Conservation (phyloP, 257 asterid genomes). For the Salvia hispanica region DNA sequence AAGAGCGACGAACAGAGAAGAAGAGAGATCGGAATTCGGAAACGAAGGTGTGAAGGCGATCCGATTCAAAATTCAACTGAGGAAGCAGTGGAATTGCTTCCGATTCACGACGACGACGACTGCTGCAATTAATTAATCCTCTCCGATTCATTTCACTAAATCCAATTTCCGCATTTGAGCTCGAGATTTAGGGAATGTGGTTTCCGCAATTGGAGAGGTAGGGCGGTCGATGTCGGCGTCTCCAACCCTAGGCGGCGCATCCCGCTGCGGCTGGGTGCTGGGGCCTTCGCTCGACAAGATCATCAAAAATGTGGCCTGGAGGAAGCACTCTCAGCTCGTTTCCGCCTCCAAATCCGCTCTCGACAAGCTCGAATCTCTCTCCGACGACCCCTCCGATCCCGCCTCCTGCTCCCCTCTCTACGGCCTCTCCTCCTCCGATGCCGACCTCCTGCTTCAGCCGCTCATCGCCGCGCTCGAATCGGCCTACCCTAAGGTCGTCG, state of each 20-base stretch:
- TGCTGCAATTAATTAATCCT: background rate
- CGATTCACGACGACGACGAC: constrained; percentile 18
- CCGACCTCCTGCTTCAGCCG: constrained; percentile 72
- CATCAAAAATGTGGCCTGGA: constrained; percentile 94
- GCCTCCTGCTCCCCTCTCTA: constrained; percentile 80
- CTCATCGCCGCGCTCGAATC: constrained; percentile 76
- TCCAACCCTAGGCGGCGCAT: constrained; percentile 88
- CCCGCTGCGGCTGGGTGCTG: constrained; percentile 91
- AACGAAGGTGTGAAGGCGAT: background rate
- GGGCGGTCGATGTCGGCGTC: constrained; percentile 45
- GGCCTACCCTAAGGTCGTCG: constrained; percentile 83
- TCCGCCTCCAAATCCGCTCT: constrained; percentile 85
- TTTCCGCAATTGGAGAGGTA: constrained; percentile 16
- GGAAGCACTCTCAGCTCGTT: constrained; percentile 92
- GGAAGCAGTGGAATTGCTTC: constrained; percentile 12
- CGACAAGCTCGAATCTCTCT: constrained; percentile 79
- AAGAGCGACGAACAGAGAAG: constrained; percentile 21
- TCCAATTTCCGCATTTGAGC: background rate
- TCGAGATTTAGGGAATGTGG: constrained; percentile 19
- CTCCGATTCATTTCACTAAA: background rate
- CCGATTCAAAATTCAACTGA: constrained; percentile 4
- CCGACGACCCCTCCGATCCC: constrained; percentile 75
- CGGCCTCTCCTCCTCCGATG: constrained; percentile 70
- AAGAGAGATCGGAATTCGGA: constrained; percentile 11
- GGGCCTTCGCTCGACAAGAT: constrained; percentile 97